Evolutionary conservation across 106 monocot genomes (phyloP), one percentile per base, ranked within the genome.

Genomic region (Acorus calamus): DNA sequence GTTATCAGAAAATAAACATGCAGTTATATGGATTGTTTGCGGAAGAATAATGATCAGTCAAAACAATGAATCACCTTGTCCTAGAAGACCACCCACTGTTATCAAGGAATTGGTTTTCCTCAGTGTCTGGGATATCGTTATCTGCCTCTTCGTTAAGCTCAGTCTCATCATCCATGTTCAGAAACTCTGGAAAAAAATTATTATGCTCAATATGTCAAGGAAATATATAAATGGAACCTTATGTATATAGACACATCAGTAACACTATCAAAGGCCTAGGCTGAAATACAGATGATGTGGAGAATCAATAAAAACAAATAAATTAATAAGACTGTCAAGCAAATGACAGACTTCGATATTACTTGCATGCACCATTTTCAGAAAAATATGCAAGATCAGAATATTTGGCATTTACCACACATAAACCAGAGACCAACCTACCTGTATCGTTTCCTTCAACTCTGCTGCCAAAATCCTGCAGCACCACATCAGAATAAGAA

Each of bases 81-180:
- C 96, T 79, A 64, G 85, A 71, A 72, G 96, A 98, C 96, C 96
- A 98, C 42, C 96, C 91, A 68, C 80, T 85, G 68, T 87, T 91
- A 48, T 91, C 91, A 59, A 77, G 80, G 58, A 80, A 78, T 55
- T 83, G 80, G 7, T 64, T 68, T 42, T 83, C 92, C 66, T 83
- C 85, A 51, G 76, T 13, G 76, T 84, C 78, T 53, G 80, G 80
- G 41, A 58, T 62, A 53, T 28, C 28, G 28, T 96, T 68, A 42
- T 76, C 60, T 43, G 47, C 80, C 49, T 74, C 90, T 61, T 89
- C 94, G 53, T 84, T 72, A 60, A 66, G 78, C 57, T 85, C 96
- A 13, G 41, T 73, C 8, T 92, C 89, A 50, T 98, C 96, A 73
- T 98, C 96, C 46, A 69, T 77, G 65, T 81, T 90, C 58, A 94